These are phyloP conservation scores for Inonotus hispidus DNA, from an alignment of 1,284 basidiomycete species.

Conservation along the genomic window DNA sequence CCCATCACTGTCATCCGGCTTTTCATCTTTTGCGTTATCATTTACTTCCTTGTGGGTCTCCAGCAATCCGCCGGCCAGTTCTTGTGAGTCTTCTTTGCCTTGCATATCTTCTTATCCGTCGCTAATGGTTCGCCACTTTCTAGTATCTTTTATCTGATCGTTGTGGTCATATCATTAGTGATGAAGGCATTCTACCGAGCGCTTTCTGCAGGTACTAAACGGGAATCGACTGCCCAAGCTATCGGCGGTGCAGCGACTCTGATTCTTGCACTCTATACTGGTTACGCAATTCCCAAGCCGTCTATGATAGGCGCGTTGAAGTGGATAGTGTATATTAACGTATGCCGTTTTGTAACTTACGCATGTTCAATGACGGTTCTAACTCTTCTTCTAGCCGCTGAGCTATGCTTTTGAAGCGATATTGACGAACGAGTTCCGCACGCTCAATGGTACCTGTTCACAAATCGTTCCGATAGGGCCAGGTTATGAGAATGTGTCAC, in stretches of 20 bases:
- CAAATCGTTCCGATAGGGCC: slow-evolving; percentile 42
- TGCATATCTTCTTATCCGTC: background rate
- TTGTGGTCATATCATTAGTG: slow-evolving; percentile 37
- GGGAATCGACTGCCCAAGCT: slow-evolving; percentile 39
- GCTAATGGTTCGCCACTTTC: background rate
- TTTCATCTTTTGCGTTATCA: slow-evolving; percentile 45
- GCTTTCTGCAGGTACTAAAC: slow-evolving; percentile 41
- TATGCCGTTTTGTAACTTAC: slow-evolving; percentile 17
- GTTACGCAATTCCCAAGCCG: slow-evolving; percentile 28
- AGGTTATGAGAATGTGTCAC: slow-evolving; percentile 37
- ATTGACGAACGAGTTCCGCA: slow-evolving; percentile 50
- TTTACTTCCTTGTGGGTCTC: slow-evolving; percentile 65
- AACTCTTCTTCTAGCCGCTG: slow-evolving; percentile 30
- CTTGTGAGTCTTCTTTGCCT: slow-evolving; percentile 40
- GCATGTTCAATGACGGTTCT: background rate
- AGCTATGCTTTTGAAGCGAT: slow-evolving; percentile 45
- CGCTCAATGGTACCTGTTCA: slow-evolving; percentile 37
- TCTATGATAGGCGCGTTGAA: slow-evolving; percentile 32
- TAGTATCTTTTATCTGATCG: slow-evolving; percentile 43
- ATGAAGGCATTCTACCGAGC: slow-evolving; percentile 53
- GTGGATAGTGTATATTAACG: slow-evolving; percentile 47
- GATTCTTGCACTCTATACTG: slow-evolving; percentile 44
- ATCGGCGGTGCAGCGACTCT: slow-evolving; percentile 46
- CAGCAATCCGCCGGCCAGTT: slow-evolving; percentile 48
- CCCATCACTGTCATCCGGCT: slow-evolving; percentile 55